Conservation (phyloP, 2,329 filamentous ascomycete genomes). For the Colletotrichum truncatum region DNA sequence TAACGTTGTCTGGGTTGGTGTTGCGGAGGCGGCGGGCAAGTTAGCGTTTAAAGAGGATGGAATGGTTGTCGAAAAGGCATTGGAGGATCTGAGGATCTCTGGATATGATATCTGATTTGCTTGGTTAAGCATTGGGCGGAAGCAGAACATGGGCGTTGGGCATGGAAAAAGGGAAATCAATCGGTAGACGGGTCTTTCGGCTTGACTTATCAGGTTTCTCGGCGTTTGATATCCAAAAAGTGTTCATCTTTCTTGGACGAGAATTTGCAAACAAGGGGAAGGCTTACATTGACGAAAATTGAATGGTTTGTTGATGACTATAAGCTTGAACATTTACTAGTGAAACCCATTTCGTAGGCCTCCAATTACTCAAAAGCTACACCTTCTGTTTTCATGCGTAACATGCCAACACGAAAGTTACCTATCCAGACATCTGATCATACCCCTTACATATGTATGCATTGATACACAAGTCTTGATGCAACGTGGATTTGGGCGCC, state of each 20-base stretch:
- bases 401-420: too few species aligned
- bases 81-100: slow-evolving; percentile 36
- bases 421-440: too few species aligned
- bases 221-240: not conserved
- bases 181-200: not conserved
- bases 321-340: not conserved
- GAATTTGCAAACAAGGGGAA: not conserved
- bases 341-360: not conserved
- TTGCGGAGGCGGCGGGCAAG: slow-evolving; percentile 31
- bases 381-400: too few species aligned
- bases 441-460: too few species aligned
- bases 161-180: not conserved
- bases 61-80: slow-evolving; percentile 38
- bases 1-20: slow-evolving; percentile 40
- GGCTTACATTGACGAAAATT: not conserved
- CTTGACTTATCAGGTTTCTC: not conserved
- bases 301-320: not conserved
- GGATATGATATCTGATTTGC: slow-evolving; percentile 35
- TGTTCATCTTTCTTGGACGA: not conserved
- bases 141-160: not conserved
- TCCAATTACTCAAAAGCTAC: not conserved
- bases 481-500: too few species aligned
- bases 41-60: slow-evolving; percentile 36
- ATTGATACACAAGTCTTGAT: too few species aligned
- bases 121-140: not conserved